phyloP scores from a whole-genome alignment of 2,329 filamentous ascomycete genomes.

The Ophiostoma piceae region DNA sequence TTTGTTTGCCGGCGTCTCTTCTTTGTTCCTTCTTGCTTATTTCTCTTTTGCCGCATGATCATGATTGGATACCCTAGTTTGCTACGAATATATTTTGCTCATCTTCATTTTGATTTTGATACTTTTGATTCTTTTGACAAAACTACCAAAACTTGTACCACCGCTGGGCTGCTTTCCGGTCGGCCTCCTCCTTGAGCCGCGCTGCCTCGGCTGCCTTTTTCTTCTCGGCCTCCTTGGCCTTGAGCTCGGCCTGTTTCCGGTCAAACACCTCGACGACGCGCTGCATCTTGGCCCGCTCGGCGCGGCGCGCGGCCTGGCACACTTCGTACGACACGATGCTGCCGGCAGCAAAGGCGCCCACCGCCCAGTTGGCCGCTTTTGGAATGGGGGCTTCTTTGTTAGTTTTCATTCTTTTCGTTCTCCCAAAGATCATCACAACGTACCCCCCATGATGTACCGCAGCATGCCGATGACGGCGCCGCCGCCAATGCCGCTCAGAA shows the following conservation, averaged over 20 bases:
- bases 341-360: constrained; percentile 65
- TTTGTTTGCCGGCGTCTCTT: not conserved
- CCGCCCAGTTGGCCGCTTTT: constrained; percentile 77
- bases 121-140: not conserved
- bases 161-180: constrained; percentile 33
- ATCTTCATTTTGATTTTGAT: not conserved
- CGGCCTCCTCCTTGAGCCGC: constrained; percentile 31
- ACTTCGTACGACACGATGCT: constrained; percentile 76
- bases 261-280: constrained; percentile 78
- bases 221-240: constrained; percentile 44
- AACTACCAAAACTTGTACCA: constrained; percentile 56
- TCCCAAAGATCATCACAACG: not conserved
- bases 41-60: not conserved
- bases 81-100: not conserved
- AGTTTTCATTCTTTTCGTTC: not conserved
- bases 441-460: constrained; percentile 70
- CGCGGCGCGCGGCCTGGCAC: constrained; percentile 67
- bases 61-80: constrained; percentile 13
- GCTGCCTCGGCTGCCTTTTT: constrained; percentile 40
- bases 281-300: constrained; percentile 79
- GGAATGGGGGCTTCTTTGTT: constrained; percentile 49
- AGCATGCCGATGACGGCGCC: constrained; percentile 72
- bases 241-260: constrained; percentile 59
- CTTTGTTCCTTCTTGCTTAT: not conserved
- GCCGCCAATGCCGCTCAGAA: constrained; percentile 75